Evolutionary conservation across 192 early-diverging fungal species (phyloP).

Genomic region (Oehlia diaphana): DNA sequence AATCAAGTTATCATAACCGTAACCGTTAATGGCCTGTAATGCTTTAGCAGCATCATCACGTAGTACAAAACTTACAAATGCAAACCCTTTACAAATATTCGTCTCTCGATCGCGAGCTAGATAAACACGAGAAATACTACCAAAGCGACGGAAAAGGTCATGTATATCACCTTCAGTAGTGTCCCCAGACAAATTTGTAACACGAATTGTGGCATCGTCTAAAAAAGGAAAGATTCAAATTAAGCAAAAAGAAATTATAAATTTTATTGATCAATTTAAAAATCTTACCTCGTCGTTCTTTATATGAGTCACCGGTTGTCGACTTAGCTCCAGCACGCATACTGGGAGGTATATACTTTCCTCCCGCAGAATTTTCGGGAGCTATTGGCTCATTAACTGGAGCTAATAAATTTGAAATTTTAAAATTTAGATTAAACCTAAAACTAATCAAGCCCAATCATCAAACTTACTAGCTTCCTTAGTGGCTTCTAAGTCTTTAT

Average conservation of each 20-base stretch:
- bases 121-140: conserved; percentile 79
- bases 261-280: background rate
- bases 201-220: conserved; percentile 74
- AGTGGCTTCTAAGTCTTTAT: conserved; percentile 39
- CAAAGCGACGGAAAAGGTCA: conserved; percentile 87
- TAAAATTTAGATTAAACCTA: background rate
- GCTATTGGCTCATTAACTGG: conserved; percentile 33
- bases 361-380: conserved; percentile 40
- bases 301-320: conserved; percentile 45
- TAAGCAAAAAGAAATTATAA: background rate
- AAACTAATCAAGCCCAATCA: background rate
- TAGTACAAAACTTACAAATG: conserved; percentile 88
- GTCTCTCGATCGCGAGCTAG: conserved; percentile 85
- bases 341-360: conserved; percentile 87
- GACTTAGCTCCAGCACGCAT: conserved; percentile 56
- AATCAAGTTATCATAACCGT: conserved; percentile 96
- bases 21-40: conserved; percentile 86
- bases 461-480: conserved; percentile 43
- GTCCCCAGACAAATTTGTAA: conserved; percentile 96
- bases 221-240: background rate
- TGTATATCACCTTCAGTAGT: conserved; percentile 85
- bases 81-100: conserved; percentile 90
- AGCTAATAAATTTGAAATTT: background rate
- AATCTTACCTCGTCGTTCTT: conserved; percentile 44
- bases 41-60: conserved; percentile 82